Evolutionary conservation across 139 green algal species (phyloP).

Genomic region (Chlamydomonas asymmetrica): DNA sequence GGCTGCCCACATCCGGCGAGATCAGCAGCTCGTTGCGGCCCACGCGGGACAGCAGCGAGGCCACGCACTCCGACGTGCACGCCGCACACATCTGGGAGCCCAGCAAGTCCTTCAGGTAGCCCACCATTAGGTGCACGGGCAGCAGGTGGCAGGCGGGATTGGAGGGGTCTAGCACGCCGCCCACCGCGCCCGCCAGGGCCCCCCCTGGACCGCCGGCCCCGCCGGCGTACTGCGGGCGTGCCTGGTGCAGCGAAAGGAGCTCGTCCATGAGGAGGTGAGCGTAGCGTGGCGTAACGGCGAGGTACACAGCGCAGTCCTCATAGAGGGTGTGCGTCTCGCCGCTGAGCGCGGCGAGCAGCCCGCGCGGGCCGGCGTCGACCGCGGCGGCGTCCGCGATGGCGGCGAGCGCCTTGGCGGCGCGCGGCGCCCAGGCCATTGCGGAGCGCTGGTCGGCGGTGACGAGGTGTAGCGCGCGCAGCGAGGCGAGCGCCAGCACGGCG

Average conservation of each 20-base stretch:
- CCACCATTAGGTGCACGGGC: too few relatives aligned
- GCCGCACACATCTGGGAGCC: too few relatives aligned
- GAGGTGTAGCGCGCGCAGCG: constrained; percentile 23
- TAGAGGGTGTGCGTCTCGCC: constrained; percentile 5
- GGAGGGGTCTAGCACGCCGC: too few relatives aligned
- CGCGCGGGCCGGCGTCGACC: constrained; percentile 10
- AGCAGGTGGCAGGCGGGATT: too few relatives aligned
- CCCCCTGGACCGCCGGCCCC: too few relatives aligned
- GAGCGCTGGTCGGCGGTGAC: constrained; percentile 17
- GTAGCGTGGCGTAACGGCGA: constrained; percentile 14
- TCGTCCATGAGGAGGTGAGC: background rate
- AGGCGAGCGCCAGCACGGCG: constrained; percentile 11
- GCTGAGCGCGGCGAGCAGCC: constrained; percentile 14
- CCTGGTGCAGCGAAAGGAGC: background rate
- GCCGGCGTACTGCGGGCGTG: too few relatives aligned
- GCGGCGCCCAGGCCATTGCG: too few relatives aligned
- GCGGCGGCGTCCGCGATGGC: constrained; percentile 16
- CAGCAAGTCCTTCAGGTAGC: too few relatives aligned
- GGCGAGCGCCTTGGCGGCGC: constrained; percentile 11
- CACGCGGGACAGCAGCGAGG: background rate
- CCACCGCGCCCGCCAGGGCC: too few relatives aligned
- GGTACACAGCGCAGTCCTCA: constrained; percentile 25
- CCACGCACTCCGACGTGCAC: background rate
- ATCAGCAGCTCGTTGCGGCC: constrained; percentile 10
- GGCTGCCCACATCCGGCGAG: constrained; percentile 11